Evolutionary conservation across 148 eudicot genomes (phyloP), one percentile per base, ranked within the genome.

Genomic region (Cornus controversa): DNA sequence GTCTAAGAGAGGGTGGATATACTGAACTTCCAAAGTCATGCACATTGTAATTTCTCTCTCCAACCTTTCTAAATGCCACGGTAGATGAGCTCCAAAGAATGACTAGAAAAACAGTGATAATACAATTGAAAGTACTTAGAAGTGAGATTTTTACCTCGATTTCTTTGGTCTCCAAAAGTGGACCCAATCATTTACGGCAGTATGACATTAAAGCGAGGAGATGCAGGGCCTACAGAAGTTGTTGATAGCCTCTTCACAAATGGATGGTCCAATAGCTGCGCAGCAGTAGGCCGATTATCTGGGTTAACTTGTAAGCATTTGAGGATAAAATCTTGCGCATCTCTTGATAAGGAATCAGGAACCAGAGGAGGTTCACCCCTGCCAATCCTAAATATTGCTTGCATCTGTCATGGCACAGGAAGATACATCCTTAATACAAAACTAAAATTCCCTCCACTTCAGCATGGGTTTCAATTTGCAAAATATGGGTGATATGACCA

Each of bases 261-360:
- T 73, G 87, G 85, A 82, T 88, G 85, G 10, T 84, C 75, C 82
- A 88, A 71, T 70, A 88, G 80, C 42, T 83, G 73, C 73, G 86
- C 84, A 73, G 90, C 88, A 67, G 86, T 75, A 63, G 89, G 87
- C 54, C 89, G 85, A 29, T 77, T 72, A 45, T 81, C 79, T 4
- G 91, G 91, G 69, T 70, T 82, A 60, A 86, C 87, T 86, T 80
- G 82, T 80, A 88, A 88, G 76, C 91, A 88, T 62, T 66, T 77
- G 67, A 47, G 16, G 26, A 88, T 78, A 45, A 86, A 86, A 83
- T 80, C 81, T 23, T 36, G 81, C 8, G 86, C 86, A 37, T 86
- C 88, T 8, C 75, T 78, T 25, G 88, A 86, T 67, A 86, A 80
- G 64, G 86, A 65, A 75, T 68, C 72, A 36, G 88, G 88, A 42